Evolutionary conservation across 805 yeast genomes (phyloP).

Genomic region (Nakazawaea anatomiae): DNA sequence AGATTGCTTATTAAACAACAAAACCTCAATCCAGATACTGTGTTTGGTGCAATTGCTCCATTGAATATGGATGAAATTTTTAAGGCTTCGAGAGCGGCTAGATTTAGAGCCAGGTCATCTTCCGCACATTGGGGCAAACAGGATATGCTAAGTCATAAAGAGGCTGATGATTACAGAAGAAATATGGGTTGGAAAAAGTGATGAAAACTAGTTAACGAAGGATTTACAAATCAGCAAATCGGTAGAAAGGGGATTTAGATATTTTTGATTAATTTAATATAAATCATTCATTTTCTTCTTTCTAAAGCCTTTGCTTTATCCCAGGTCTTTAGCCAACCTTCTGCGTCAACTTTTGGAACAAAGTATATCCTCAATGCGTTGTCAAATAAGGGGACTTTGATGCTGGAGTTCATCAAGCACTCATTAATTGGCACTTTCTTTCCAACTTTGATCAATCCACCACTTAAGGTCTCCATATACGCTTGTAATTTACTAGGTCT

Average conservation of each 20-base stretch:
- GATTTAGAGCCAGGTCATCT: slow-evolving; percentile 49
- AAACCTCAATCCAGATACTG: slow-evolving; percentile 53
- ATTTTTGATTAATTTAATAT: too few relatives aligned
- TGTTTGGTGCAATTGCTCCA: slow-evolving; percentile 73
- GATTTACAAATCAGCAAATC: too few relatives aligned
- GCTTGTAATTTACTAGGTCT: slow-evolving; percentile 55
- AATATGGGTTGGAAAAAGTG: slow-evolving; percentile 33
- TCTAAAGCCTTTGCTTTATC: slow-evolving; percentile 52
- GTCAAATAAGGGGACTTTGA: slow-evolving; percentile 75
- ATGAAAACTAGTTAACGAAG: neutral
- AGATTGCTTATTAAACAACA: slow-evolving; percentile 40
- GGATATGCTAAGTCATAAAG: slow-evolving; percentile 39
- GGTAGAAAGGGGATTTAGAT: too few relatives aligned
- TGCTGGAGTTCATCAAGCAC: slow-evolving; percentile 54
- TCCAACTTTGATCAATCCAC: slow-evolving; percentile 84
- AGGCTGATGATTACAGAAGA: slow-evolving; percentile 39
- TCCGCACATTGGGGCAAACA: slow-evolving; percentile 44
- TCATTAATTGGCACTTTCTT: slow-evolving; percentile 63
- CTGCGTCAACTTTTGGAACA: slow-evolving; percentile 67
- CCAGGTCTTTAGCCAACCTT: slow-evolving; percentile 65
- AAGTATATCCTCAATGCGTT: slow-evolving; percentile 64
- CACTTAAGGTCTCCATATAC: slow-evolving; percentile 74
- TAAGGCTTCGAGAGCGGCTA: slow-evolving; percentile 37
- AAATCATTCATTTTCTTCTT: slow-evolving; percentile 26
- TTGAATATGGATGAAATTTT: slow-evolving; percentile 68